Evolutionary conservation across 2,329 filamentous ascomycete genomes (phyloP), one percentile per base, ranked within the genome.

Genomic region (Plenodomus biglobosus): DNA sequence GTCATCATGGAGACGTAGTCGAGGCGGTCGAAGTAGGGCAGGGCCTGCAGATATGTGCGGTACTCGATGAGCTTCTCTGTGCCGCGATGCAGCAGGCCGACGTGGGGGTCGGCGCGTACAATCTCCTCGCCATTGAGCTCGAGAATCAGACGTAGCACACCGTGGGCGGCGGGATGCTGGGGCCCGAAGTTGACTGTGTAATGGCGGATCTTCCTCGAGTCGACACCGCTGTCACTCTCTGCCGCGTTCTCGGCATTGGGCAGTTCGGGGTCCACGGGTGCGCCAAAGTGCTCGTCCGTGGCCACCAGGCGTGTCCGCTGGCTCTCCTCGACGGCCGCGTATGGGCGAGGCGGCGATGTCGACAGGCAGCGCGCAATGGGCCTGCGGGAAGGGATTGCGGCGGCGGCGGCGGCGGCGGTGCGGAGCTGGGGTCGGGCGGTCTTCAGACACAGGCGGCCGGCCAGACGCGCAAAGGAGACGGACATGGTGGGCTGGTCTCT

Each of bases 1-100:
- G 94, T 99, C 94, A 99, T 99, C 95, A 99, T 99, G 68, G 91
- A 96, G 64, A 96, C 92, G 75, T 99, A 99, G 77, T 99, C 94
- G 74, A 99, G 82, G 64, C 94, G 90, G 78, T 99, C 94, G 73
- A 99, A 99, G 80, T 99, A 99, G 47, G 94, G 94, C 70, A 99
- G 80, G 48, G 94, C 94, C 80, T 99, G 94, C 69, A 97, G 83
- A 72, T 99, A 99, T 64, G 92, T 96, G 83, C 96, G 96, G 84
- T 99, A 99, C 81, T 99, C 94, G 77, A 97, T 97, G 77, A 99
- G 85, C 83, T 99, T 99, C 82, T 99, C 94, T 55, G 94, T 99
- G 62, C 94, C 94, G 66, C 94, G 86, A 76, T 99, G 94, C 68
- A 99, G 83, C 74, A 99, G 80, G 49, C 94, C 94, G 66, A 99